Percentiles rank a stretch among this genome's conserved stretches.
Evolutionary conservation across 306 rosid species (phyloP).

Genomic region (Cicer chorassanicum): DNA sequence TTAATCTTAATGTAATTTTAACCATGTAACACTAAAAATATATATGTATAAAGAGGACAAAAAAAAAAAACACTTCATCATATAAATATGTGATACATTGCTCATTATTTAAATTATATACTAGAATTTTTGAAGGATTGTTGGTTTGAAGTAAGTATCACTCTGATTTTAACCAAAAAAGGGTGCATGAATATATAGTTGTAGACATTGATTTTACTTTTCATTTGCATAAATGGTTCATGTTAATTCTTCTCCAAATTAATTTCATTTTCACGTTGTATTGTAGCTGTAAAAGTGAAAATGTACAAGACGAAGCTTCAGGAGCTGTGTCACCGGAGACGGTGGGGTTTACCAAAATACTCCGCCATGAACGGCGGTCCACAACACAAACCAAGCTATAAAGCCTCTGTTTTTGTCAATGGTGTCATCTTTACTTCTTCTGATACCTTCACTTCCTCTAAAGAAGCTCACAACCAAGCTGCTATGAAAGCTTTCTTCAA

Average conservation of each 20-base stretch:
- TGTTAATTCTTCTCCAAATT: too few relatives aligned
- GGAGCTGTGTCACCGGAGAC: constrained; percentile 64
- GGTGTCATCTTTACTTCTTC: constrained; percentile 53
- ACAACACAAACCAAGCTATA: constrained; percentile 61
- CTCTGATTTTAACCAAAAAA: too few relatives aligned
- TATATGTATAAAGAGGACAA: too few relatives aligned
- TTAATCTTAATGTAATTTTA: not conserved
- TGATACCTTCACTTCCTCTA: constrained; percentile 49
- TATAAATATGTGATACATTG: too few relatives aligned
- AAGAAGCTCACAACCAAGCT: constrained; percentile 67
- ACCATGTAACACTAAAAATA: too few relatives aligned
- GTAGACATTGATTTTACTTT: too few relatives aligned
- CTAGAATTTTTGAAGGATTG: too few relatives aligned
- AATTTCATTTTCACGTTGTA: too few relatives aligned
- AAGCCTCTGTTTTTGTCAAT: constrained; percentile 58
- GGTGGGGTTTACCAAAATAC: constrained; percentile 61
- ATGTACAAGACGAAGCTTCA: constrained; percentile 75
- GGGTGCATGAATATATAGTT: too few relatives aligned
- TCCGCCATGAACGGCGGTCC: constrained; percentile 57
- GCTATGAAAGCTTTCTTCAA: constrained; percentile 62
- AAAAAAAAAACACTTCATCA: too few relatives aligned
- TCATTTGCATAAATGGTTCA: too few relatives aligned
- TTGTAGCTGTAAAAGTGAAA: not conserved
- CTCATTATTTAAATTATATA: not conserved
- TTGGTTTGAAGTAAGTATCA: too few relatives aligned